Percentiles rank a stretch among this genome's conserved stretches.
These are phyloP conservation scores for Penicillium psychrofluorescens DNA, from an alignment of 495 filamentous ascomycete species.

Conservation along the genomic window DNA sequence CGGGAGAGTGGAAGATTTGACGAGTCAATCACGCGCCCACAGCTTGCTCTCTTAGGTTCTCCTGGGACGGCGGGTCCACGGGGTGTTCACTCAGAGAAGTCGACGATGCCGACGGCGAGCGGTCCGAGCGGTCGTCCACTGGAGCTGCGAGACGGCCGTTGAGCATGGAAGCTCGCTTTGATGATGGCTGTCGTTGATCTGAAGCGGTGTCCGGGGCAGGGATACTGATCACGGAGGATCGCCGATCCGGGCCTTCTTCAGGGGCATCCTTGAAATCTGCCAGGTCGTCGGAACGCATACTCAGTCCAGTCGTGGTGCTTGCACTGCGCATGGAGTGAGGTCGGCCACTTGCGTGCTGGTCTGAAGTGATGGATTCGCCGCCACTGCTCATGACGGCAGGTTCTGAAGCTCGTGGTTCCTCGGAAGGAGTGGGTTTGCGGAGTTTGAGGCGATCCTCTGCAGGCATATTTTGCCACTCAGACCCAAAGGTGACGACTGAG, in stretches of 20 bases:
- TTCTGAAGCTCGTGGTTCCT: slow-evolving; percentile 38
- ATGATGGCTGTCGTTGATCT: slow-evolving; percentile 1
- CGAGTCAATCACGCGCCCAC: slow-evolving; percentile 17
- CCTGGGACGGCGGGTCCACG: slow-evolving; percentile 15
- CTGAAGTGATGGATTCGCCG: slow-evolving; percentile 22
- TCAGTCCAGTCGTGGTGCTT: slow-evolving; percentile 32
- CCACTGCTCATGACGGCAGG: slow-evolving; percentile 22
- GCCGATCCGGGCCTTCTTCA: background rate
- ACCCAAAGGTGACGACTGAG: slow-evolving; percentile 88
- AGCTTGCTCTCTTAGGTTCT: slow-evolving; percentile 22
- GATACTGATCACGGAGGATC: background rate
- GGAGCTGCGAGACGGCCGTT: slow-evolving; percentile 10
- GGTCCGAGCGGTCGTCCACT: slow-evolving; percentile 5
- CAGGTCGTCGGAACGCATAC: slow-evolving; percentile 19
- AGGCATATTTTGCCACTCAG: slow-evolving; percentile 77
- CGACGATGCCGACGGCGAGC: slow-evolving; percentile 10
- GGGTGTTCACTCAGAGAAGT: slow-evolving; percentile 12
- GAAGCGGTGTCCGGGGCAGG: background rate
- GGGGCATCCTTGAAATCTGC: slow-evolving; percentile 18
- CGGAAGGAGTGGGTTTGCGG: slow-evolving; percentile 43
- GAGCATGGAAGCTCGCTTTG: slow-evolving; percentile 2
- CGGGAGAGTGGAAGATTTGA: slow-evolving; percentile 1
- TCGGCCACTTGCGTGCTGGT: slow-evolving; percentile 14
- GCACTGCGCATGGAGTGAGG: slow-evolving; percentile 30
- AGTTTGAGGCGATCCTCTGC: slow-evolving; percentile 66